These are phyloP conservation scores for Cystobasidium tubakii DNA, from an alignment of 768 basidiomycete genomes.

Conservation along the genomic window DNA sequence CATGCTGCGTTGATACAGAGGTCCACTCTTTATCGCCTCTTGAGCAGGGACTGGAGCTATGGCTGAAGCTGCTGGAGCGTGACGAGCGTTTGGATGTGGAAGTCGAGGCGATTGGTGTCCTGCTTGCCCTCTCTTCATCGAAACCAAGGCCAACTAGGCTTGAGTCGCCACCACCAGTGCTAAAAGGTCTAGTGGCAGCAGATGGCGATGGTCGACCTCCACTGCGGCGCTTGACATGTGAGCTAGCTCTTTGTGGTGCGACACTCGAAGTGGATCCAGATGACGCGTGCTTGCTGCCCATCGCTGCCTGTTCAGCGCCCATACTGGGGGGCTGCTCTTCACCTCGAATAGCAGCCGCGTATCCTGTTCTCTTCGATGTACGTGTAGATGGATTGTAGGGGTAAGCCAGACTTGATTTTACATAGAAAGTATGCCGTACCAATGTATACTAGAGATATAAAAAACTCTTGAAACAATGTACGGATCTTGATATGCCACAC, in stretches of 20 bases:
- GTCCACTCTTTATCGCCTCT: neutral
- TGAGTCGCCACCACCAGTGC: neutral
- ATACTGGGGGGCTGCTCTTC: neutral
- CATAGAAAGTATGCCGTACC: too few species aligned
- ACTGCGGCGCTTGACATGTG: neutral
- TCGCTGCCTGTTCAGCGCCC: neutral
- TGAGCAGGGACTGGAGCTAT: neutral
- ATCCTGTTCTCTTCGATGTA: neutral
- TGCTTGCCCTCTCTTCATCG: neutral
- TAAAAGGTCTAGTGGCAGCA: neutral
- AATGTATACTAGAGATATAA: too few species aligned
- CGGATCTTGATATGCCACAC: too few species aligned
- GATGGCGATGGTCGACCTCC: neutral
- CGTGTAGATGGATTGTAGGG: neutral
- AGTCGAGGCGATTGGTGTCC: neutral
- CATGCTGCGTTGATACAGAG: neutral
- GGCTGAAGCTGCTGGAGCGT: neutral
- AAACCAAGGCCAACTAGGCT: neutral
- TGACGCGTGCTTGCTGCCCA: neutral
- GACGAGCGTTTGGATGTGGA: neutral
- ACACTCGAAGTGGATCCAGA: neutral
- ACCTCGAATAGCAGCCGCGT: conserved; percentile 1
- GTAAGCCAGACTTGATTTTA: too few species aligned
- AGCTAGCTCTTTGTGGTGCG: neutral
- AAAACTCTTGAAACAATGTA: too few species aligned